Conservation (phyloP, 306 rosid genomes). For the Inga laurina region DNA sequence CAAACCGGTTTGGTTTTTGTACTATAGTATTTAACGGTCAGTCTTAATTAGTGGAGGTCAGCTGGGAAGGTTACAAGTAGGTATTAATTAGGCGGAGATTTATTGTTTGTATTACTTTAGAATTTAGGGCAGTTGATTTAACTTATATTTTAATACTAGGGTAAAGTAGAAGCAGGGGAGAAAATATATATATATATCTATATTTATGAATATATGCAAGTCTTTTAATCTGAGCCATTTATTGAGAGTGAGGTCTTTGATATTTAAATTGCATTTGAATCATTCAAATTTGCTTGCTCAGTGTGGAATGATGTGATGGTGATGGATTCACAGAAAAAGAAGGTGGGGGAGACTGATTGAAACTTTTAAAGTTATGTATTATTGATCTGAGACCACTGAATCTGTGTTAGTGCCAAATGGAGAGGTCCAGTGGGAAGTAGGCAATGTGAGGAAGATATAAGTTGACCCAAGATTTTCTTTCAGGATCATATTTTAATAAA, state of each 20-base stretch:
- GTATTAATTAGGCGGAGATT: constrained; percentile 42
- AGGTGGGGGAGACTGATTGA: constrained; percentile 24
- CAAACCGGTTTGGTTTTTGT: constrained; percentile 28
- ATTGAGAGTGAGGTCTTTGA: constrained; percentile 18
- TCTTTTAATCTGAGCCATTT: constrained; percentile 26
- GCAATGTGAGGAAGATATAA: not conserved
- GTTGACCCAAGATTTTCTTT: not conserved
- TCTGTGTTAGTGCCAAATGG: constrained; percentile 30
- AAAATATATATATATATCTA: not conserved
- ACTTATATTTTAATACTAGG: not conserved
- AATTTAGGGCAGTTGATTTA: constrained; percentile 18
- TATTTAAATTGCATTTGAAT: constrained; percentile 33
- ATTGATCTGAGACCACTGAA: constrained; percentile 45
- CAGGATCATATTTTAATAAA: not conserved
- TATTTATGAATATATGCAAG: not conserved
- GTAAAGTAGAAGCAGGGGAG: not conserved
- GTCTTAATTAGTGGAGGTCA: constrained; percentile 24
- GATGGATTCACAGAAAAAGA: not conserved
- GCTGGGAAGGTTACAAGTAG: constrained; percentile 11
- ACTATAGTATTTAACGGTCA: constrained; percentile 16
- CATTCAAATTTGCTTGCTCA: constrained; percentile 28
- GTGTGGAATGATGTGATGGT: constrained; percentile 3
- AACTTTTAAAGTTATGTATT: constrained; percentile 31
- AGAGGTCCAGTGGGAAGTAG: constrained; percentile 28
- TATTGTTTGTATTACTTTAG: constrained; percentile 31